Percentiles rank a stretch among this genome's conserved stretches.
Conservation (phyloP, 352 stramenopile species). For the Globisporangium abappressorium region DNA sequence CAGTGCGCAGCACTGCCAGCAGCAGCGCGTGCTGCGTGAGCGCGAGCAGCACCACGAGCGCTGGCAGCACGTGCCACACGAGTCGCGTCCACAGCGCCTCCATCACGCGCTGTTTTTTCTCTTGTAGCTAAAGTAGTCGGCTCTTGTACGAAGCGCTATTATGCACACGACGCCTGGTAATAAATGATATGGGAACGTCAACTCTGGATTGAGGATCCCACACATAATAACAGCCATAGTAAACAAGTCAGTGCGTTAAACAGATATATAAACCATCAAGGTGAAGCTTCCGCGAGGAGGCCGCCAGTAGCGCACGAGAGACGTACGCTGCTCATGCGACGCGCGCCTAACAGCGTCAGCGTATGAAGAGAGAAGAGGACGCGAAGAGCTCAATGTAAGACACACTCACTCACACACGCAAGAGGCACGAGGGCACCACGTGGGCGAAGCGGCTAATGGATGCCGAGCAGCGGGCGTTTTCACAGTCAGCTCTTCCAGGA, state of each 20-base stretch:
- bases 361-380: background rate
- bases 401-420: background rate
- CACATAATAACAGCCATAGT: background rate
- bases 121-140: background rate
- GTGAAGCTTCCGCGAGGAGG: no score
- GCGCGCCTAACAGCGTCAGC: background rate
- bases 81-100: slow-evolving; percentile 2
- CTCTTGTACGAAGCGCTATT: background rate
- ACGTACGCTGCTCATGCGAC: slow-evolving; percentile 6
- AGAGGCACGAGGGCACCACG: background rate
- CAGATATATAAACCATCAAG: no score
- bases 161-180: background rate
- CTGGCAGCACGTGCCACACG: slow-evolving; percentile 6
- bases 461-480: background rate
- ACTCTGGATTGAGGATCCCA: background rate
- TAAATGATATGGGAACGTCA: background rate
- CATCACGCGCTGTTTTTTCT: background rate
- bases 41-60: slow-evolving; percentile 30
- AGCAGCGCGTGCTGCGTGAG: slow-evolving; percentile 13
- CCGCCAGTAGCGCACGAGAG: background rate
- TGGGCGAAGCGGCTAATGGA: background rate
- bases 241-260: slow-evolving; percentile 1
- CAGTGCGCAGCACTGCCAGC: slow-evolving; percentile 4
- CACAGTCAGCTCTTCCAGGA: background rate
- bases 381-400: background rate